Percentiles rank a stretch among this genome's conserved stretches.
Conservation (phyloP, 2,329 filamentous ascomycete species). For the Talaromyces marneffei region DNA sequence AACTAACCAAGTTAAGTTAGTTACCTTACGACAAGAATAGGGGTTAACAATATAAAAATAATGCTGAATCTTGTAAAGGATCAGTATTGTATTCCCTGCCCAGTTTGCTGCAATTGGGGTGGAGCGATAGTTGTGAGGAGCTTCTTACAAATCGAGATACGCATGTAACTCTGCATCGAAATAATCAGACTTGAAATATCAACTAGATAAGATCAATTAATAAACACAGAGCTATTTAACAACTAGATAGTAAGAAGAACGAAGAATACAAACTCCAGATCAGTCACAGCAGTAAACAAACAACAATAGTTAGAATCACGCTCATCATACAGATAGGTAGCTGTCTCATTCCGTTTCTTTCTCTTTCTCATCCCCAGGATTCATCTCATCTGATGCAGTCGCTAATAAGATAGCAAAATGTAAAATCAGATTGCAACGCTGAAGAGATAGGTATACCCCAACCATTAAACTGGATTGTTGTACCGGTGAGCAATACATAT, state of each 20-base stretch:
- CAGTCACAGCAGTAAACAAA: background rate
- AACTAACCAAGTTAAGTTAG: no score
- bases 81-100: no score
- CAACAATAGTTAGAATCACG: constrained; percentile 6
- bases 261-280: background rate
- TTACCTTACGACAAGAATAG: no score
- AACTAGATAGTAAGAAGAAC: background rate
- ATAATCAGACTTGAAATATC: background rate
- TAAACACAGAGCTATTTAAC: background rate
- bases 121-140: background rate
- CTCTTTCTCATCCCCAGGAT: background rate
- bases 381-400: background rate
- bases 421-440: background rate
- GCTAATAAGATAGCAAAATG: background rate
- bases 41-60: background rate
- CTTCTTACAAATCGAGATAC: background rate
- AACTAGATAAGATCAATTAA: background rate
- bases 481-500: constrained; percentile 21
- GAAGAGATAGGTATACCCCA: background rate
- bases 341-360: background rate
- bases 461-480: background rate
- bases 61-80: background rate
- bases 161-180: no score
- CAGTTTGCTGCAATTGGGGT: no score
- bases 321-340: constrained; percentile 2